Base-by-base conservation (phyloP, 129 eudicot species). In the Centaurea solstitialis region DNA sequence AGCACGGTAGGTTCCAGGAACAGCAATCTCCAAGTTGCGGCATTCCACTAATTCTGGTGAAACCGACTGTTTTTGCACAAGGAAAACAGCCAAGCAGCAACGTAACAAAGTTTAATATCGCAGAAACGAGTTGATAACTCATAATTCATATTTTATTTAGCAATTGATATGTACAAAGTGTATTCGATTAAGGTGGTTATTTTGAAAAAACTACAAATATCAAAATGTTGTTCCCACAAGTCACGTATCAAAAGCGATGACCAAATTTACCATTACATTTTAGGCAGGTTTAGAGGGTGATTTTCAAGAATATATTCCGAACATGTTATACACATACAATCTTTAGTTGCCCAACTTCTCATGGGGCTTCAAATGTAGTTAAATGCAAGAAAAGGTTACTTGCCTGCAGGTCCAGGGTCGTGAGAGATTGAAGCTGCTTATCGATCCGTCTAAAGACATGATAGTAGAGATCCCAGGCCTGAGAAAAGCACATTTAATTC, bases 381-480 rank as follows among this genome's bases (percentile, higher is more conserved):
- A 50, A 68, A 39, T 39, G 65, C 81, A 75, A 22, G 53, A 13
- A 20, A 72, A 66, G 9, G 77, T 65, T 80, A 67, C 92, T 85
- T 94, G 82, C 98, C 99, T 91, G 98, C 26, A 96, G 80, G 80
- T 96, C 98, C 33, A 96, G 89, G 20, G 99, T 89, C 13, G 96
- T 96, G 39, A 96, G 97, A 75, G 93, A 84, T 23, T 84, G 88
- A 75, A 96, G 98, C 85, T 96, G 99, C 86, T 92, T 91, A 85
- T 96, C 98, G 73, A 96, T 93, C 59, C 99, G 89, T 85, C 90
- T 90, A 86, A 96, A 93, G 7, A 96, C 98, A 83, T 91, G 95
- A 81, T 96, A 96, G 87, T 96, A 96, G 22, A 96, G 93, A 91
- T 96, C 99, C 99, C 99, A 96, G 75, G 99, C 99, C 99, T 96